Evolutionary conservation across 108 stramenopile species (phyloP), one percentile per base, ranked within the genome.

Genomic region (Nitzschia palea): DNA sequence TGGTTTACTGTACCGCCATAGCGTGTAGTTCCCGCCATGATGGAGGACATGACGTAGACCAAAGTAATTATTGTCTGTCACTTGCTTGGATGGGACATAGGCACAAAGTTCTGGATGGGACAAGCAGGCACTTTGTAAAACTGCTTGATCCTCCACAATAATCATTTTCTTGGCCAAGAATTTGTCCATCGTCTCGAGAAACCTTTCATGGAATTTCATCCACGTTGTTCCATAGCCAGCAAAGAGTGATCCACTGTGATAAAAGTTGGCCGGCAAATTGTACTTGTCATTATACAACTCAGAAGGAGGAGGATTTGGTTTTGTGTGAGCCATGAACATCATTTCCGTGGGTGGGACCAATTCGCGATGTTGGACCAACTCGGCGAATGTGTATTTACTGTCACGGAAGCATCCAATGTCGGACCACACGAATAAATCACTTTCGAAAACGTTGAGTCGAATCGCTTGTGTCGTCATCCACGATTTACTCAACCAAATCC

Each of bases 401-500:
- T 70, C 48, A 35, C 86, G 71, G 54, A 80, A 88, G 30, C 76
- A 83, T 27, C 84, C 87, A 71, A 83, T 83, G 52, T 88, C 82
- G 12, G 68, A 67, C 72, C 72, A 85, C 51, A 82, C 43, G 62
- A 80, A 87, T 28, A 82, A 50, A 42, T 80, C 74, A 28, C 64
- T 74, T 28, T 70, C 42, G 53, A 83, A 88, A 23, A 67, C 42
- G 43, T 85, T 83, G 33, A 73, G 44, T 53, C 55, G 70, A 35
- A 83, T 88, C 1, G 84, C 72, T 62, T 76, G 51, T 0, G 34
- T 52, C 3, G 83, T 70, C 15, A 36, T 74, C 80, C 80, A 83
- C 2, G 80, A 68, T 75, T 88, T 88, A 42, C 58, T 66, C 23
- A 81, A 65, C 87, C 87, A 88, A 25, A 88, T 83, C 87, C 87